These are phyloP conservation scores for Vigna reflexopilosa DNA, from an alignment of 306 rosid species.

Conservation along the genomic window DNA sequence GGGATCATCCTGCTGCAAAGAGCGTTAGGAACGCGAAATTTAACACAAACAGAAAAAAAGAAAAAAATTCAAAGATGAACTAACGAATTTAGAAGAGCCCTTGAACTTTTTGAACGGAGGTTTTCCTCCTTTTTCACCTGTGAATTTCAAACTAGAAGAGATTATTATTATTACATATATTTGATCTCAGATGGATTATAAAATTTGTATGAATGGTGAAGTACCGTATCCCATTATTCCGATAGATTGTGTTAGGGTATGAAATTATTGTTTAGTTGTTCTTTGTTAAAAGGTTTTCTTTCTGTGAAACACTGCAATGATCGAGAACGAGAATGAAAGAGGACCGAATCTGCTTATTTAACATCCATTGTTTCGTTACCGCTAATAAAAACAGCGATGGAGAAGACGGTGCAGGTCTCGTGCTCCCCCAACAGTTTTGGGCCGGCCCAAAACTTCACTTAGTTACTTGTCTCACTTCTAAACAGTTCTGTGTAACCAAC, in stretches of 20 bases:
- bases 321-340: neutral
- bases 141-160: conserved; percentile 26
- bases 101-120: conserved; percentile 63
- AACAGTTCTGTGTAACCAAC: no score
- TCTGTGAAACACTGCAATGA: neutral
- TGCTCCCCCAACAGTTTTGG: neutral
- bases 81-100: conserved; percentile 56
- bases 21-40: conserved; percentile 15
- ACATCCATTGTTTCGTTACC: neutral
- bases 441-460: conserved; percentile 16
- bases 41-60: neutral
- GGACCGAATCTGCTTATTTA: neutral
- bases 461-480: no score
- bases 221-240: conserved; percentile 55
- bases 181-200: conserved; percentile 2
- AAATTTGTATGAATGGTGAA: neutral
- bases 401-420: conserved; percentile 20
- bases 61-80: conserved; percentile 10
- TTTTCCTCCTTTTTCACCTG: conserved; percentile 73
- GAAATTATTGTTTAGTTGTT: neutral
- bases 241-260: neutral
- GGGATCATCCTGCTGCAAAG: conserved; percentile 63
- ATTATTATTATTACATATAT: neutral
- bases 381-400: neutral
- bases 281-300: neutral